Evolutionary conservation across 129 eudicot species (phyloP).

Genomic region (Flaveria robusta): DNA sequence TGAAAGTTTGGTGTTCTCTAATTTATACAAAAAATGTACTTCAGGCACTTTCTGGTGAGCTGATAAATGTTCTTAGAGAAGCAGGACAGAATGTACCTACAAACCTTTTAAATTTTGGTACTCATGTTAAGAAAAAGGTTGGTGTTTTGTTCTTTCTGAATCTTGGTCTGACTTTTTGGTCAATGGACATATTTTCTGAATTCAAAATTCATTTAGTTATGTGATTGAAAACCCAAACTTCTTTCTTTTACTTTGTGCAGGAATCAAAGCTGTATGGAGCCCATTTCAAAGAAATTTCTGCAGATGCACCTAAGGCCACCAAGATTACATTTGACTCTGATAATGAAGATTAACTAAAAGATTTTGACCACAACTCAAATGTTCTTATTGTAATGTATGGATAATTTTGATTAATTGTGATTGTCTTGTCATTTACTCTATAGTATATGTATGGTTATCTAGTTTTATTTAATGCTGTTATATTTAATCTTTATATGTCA

Average conservation of each 20-base stretch:
- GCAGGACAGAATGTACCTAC: constrained; percentile 91
- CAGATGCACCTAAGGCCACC: constrained; percentile 83
- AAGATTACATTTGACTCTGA: constrained; percentile 67
- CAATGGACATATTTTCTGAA: not conserved
- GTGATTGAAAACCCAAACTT: not conserved
- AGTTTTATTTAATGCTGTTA: too few species aligned
- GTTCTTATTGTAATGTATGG: not conserved
- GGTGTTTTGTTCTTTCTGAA: not conserved
- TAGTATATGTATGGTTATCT: too few species aligned
- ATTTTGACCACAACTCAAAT: too few species aligned
- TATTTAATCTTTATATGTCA: too few species aligned
- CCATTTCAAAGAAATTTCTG: constrained; percentile 87
- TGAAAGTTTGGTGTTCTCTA: not conserved
- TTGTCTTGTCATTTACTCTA: too few species aligned
- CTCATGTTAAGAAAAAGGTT: constrained; percentile 99
- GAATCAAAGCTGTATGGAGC: constrained; percentile 97
- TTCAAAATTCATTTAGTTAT: not conserved
- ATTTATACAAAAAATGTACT: not conserved
- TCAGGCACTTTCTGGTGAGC: constrained; percentile 94
- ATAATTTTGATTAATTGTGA: constrained; percentile 10
- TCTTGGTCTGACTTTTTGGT: constrained; percentile 17
- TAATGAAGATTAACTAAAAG: too few species aligned
- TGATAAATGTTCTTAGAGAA: constrained; percentile 94
- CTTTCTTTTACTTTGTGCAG: constrained; percentile 41
- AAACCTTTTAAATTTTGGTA: constrained; percentile 80